Conservation (phyloP, 257 asterid species). For the Solanum bukasovii region DNA sequence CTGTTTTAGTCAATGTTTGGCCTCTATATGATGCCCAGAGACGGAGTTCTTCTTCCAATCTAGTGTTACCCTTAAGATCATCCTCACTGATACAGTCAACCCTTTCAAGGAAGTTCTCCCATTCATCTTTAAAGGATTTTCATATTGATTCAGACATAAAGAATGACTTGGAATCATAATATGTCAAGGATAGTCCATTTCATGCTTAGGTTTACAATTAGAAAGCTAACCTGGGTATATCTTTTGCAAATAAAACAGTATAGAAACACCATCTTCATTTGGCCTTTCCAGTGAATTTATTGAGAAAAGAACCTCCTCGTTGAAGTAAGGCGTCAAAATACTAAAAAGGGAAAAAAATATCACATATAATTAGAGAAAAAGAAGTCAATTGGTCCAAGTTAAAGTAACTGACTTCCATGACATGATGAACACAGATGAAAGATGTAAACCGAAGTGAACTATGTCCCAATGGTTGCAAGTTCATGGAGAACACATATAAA, state of each 20-base stretch:
- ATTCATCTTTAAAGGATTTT: conserved; percentile 50
- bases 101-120: conserved; percentile 89
- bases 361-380: not conserved
- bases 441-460: not conserved
- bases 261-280: conserved; percentile 96
- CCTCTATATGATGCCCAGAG: conserved; percentile 98
- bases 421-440: not conserved
- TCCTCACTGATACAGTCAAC: conserved; percentile 63
- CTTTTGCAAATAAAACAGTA: conserved; percentile 83
- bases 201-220: conserved; percentile 5
- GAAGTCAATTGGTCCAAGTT: not conserved
- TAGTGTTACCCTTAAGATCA: conserved; percentile 46
- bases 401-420: not conserved
- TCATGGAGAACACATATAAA: not conserved
- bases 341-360: conserved; percentile 22
- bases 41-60: conserved; percentile 78
- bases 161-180: not conserved
- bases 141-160: conserved; percentile 4
- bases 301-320: conserved; percentile 86
- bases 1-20: conserved; percentile 94
- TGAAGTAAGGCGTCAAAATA: conserved; percentile 79
- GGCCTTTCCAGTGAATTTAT: conserved; percentile 58
- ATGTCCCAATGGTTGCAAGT: not conserved
- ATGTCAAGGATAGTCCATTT: not conserved
- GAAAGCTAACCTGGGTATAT: conserved; percentile 67